Conservation (phyloP, 2,329 filamentous ascomycete species). For the Arthrobotrys iridis region DNA sequence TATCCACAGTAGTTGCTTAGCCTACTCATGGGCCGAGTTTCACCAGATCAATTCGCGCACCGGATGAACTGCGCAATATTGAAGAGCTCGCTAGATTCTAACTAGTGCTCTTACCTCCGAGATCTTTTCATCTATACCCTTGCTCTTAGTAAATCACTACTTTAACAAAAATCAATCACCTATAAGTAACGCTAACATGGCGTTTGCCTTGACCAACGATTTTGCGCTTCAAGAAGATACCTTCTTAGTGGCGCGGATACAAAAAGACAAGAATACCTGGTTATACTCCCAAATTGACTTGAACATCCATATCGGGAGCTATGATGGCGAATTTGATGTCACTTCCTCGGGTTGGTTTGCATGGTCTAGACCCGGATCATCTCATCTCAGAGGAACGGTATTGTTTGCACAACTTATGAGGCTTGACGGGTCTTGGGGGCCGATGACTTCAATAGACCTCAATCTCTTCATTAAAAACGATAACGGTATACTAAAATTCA, state of each 20-base stretch:
- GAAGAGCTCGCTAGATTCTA: too few relatives aligned
- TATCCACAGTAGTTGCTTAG: too few relatives aligned
- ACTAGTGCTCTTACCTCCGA: too few relatives aligned
- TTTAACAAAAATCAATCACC: too few relatives aligned
- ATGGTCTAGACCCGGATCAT: background rate
- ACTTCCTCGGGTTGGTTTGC: conserved; percentile 1
- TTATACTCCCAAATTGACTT: background rate
- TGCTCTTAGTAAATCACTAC: too few relatives aligned
- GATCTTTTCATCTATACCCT: too few relatives aligned
- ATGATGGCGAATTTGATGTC: background rate
- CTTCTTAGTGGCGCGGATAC: background rate
- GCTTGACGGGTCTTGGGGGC: background rate
- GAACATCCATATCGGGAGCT: background rate
- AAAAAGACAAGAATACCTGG: background rate
- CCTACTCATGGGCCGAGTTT: too few relatives aligned
- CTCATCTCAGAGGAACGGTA: background rate
- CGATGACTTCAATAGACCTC: background rate
- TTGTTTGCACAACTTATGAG: conserved; percentile 6
- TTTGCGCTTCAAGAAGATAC: conserved; percentile 8
- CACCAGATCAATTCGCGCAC: too few relatives aligned
- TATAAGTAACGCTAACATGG: too few relatives aligned
- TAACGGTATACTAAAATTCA: background rate
- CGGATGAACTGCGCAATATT: too few relatives aligned
- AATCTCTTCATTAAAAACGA: conserved; percentile 1
- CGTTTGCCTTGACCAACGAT: conserved; percentile 7